These are phyloP conservation scores for Cercospora janseana DNA, from an alignment of 2,329 filamentous ascomycete species.

Conservation along the genomic window DNA sequence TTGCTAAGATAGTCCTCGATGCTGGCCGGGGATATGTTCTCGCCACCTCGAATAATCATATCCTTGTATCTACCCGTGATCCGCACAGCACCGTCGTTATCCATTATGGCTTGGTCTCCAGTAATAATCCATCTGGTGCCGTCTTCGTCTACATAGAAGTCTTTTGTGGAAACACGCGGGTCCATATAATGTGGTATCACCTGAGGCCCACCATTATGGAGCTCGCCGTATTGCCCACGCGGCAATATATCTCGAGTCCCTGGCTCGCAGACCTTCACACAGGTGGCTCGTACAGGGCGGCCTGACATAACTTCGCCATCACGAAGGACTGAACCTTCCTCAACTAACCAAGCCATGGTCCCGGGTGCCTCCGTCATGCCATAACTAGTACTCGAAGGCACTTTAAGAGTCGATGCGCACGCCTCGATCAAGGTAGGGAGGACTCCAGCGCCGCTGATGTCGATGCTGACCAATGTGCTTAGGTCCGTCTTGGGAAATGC, in stretches of 20 bases:
- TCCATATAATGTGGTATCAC: constrained; percentile 36
- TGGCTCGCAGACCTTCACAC: constrained; percentile 36
- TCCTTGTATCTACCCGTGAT: constrained; percentile 39
- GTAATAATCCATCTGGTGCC: constrained; percentile 63
- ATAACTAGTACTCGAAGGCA: constrained; percentile 38
- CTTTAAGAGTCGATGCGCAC: constrained; percentile 32
- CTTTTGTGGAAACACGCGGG: constrained; percentile 28
- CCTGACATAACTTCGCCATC: constrained; percentile 45
- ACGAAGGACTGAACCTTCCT: constrained; percentile 34
- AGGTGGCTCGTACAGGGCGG: constrained; percentile 43
- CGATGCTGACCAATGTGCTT: constrained; percentile 35
- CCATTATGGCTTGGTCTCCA: constrained; percentile 57
- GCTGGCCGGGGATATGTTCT: constrained; percentile 57
- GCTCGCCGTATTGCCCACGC: constrained; percentile 35
- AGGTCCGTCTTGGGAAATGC: constrained; percentile 33
- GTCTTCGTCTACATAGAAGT: constrained; percentile 36
- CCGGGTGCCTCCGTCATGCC: constrained; percentile 51
- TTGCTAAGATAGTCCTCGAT: constrained; percentile 41
- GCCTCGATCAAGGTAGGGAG: constrained; percentile 34
- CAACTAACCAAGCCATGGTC: constrained; percentile 42
- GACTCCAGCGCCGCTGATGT: constrained; percentile 41
- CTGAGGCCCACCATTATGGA: constrained; percentile 35
- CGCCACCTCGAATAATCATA: constrained; percentile 56
- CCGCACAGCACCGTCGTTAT: constrained; percentile 44
- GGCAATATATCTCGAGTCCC: constrained; percentile 30